Evolutionary conservation across 441 rosid species (phyloP).

Genomic region (Arabidopsis hybrid): DNA sequence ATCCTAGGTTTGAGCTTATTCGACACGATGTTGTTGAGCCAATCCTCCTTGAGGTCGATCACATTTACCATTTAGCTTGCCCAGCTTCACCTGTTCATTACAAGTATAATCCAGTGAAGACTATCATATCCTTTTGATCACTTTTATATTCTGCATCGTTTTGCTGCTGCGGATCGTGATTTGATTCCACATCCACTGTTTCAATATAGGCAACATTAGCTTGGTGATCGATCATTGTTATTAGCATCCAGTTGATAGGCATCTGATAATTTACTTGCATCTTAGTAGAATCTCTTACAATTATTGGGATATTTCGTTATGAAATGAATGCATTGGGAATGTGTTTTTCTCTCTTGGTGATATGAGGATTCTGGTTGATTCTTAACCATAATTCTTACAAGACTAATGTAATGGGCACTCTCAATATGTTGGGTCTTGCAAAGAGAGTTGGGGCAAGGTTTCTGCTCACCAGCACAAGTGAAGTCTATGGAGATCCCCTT

Average conservation of each 20-base stretch:
- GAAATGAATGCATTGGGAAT: slow-evolving; percentile 21
- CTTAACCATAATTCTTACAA: slow-evolving; percentile 72
- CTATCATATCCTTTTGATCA: slow-evolving; percentile 82
- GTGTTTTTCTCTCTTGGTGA: background rate
- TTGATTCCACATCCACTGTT: slow-evolving; percentile 12
- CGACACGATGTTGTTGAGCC: slow-evolving; percentile 82
- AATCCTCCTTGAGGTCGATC: slow-evolving; percentile 77
- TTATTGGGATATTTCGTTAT: slow-evolving; percentile 11
- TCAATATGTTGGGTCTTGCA: slow-evolving; percentile 96
- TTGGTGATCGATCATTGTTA: background rate
- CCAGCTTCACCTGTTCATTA: slow-evolving; percentile 94
- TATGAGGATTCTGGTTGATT: slow-evolving; percentile 43
- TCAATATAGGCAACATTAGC: background rate
- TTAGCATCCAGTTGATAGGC: background rate
- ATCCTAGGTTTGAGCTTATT: slow-evolving; percentile 86
- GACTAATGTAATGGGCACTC: slow-evolving; percentile 99
- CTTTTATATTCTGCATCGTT: slow-evolving; percentile 5
- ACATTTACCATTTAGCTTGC: slow-evolving; percentile 82
- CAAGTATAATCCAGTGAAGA: slow-evolving; percentile 94
- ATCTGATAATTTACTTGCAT: slow-evolving; percentile 1
- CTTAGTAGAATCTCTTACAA: background rate
- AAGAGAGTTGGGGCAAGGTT: slow-evolving; percentile 98
- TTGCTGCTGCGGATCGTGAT: slow-evolving; percentile 4
- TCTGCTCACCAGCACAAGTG: slow-evolving; percentile 95
- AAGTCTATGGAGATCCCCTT: slow-evolving; percentile 98